Base-by-base conservation (phyloP, 2,329 filamentous ascomycete genomes). In the Periglandula ipomoeae region DNA sequence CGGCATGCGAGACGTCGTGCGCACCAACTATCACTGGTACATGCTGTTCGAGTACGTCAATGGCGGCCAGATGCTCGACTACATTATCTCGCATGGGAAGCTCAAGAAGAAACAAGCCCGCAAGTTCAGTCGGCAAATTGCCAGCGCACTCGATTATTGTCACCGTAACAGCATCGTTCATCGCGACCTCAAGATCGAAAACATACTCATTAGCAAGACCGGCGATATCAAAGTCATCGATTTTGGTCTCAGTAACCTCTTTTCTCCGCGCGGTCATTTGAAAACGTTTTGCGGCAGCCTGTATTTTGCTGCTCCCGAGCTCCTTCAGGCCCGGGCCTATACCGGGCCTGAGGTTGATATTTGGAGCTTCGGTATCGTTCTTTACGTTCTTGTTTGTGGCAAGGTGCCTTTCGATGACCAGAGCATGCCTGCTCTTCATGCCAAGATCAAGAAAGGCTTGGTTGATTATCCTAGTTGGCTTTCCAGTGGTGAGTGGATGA, bases 1-100 rank as follows among this genome's bases (percentile, higher is more conserved):
- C 65, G 89, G 87, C 51, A 87, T 98, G 78, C 83, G 89, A 56
- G 93, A 98, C 69, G 89, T 96, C 23, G 86, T 97, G 49, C 85
- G 90, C 50, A 97, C 93, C 45, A 91, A 93, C 61, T 93, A 96
- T 65, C 93, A 98, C 68, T 98, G 93, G 93, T 98, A 98, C 69
- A 98, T 98, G 93, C 82, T 98, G 46, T 98, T 95, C 63, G 93
- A 98, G 70, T 96, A 93, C 66, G 93, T 98, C 67, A 96, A 98
- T 63, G 93, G 93, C 43, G 93, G 93, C 17, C 93, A 98, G 70
- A 97, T 98, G 93, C 82, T 98, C 53, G 93, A 98, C 71, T 98
- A 97, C 69, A 98, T 98, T 66, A 98, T 98, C 63, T 96, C 90
- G 3, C 93, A 98, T 62, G 93, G 91, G 50, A 87, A 94, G 61